Conservation (phyloP, 2,329 filamentous ascomycete genomes). For the Fulvia fulva region DNA sequence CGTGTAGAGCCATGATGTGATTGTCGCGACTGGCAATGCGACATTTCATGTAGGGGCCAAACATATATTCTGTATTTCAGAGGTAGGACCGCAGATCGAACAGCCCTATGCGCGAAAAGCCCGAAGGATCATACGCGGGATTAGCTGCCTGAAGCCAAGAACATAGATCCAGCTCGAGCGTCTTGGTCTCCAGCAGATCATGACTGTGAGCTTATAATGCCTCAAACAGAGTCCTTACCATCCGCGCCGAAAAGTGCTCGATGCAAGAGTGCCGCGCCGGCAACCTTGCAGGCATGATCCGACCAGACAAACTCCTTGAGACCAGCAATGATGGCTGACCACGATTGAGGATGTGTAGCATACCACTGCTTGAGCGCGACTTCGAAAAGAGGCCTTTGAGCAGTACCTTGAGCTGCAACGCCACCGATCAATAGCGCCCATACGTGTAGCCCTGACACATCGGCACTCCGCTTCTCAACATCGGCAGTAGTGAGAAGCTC, state of each 20-base stretch:
- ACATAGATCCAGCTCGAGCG: too few species aligned
- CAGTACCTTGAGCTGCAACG: conserved; percentile 1
- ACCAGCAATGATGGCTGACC: neutral
- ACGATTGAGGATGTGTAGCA: neutral
- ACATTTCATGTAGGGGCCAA: too few species aligned
- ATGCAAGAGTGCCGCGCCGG: neutral
- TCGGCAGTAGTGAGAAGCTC: neutral
- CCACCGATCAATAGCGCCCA: conserved; percentile 5
- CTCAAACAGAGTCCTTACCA: neutral
- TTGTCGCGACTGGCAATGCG: too few species aligned
- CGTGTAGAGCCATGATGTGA: too few species aligned
- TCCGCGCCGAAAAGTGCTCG: neutral
- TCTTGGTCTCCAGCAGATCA: too few species aligned
- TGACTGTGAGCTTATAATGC: neutral
- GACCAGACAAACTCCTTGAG: conserved; percentile 7
- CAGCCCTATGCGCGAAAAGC: too few species aligned
- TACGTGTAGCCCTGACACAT: neutral
- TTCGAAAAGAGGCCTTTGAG: neutral
- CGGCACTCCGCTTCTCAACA: neutral
- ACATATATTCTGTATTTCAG: too few species aligned
- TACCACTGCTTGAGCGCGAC: neutral
- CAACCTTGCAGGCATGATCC: conserved; percentile 3
- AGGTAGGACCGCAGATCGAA: too few species aligned
- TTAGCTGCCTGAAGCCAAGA: too few species aligned
- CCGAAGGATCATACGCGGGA: too few species aligned